phyloP scores from a whole-genome alignment of 306 rosid species.

The Fragaria iinumae region DNA sequence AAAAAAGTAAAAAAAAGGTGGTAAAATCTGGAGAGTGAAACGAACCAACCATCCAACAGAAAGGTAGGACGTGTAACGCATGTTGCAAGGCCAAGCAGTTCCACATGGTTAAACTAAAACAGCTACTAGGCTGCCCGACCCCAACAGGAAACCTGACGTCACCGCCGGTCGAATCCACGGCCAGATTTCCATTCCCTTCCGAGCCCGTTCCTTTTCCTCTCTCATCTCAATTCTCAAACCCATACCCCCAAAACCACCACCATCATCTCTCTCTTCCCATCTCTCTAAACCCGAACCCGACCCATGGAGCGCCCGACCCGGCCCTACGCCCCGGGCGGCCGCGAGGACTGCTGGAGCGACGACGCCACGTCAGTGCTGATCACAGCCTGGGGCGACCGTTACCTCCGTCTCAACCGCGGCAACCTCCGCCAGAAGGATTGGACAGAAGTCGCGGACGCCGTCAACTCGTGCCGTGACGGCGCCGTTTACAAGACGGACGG shows the following conservation, averaged over 20 bases:
- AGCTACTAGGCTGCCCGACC: constrained; percentile 28
- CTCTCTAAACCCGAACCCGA: neutral
- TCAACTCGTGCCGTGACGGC: constrained; percentile 30
- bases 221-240: neutral
- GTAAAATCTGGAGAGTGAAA: too few species aligned
- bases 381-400: constrained; percentile 52
- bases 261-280: neutral
- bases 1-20: too few species aligned
- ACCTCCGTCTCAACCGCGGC: constrained; percentile 41
- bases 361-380: constrained; percentile 40
- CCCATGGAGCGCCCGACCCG: constrained; percentile 31
- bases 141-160: constrained; percentile 40
- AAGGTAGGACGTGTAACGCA: neutral
- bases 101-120: constrained; percentile 10
- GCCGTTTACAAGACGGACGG: constrained; percentile 32
- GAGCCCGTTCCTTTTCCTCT: constrained; percentile 30
- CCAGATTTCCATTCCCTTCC: constrained; percentile 29
- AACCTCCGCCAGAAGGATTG: constrained; percentile 57
- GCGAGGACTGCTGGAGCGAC: constrained; percentile 54
- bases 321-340: constrained; percentile 30
- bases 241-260: neutral
- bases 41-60: too few species aligned
- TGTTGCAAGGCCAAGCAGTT: neutral
- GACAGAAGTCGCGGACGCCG: constrained; percentile 46
- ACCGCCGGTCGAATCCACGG: constrained; percentile 45